Conservation (phyloP, 2,329 filamentous ascomycete species). For the Cytospora paraplurivora region DNA sequence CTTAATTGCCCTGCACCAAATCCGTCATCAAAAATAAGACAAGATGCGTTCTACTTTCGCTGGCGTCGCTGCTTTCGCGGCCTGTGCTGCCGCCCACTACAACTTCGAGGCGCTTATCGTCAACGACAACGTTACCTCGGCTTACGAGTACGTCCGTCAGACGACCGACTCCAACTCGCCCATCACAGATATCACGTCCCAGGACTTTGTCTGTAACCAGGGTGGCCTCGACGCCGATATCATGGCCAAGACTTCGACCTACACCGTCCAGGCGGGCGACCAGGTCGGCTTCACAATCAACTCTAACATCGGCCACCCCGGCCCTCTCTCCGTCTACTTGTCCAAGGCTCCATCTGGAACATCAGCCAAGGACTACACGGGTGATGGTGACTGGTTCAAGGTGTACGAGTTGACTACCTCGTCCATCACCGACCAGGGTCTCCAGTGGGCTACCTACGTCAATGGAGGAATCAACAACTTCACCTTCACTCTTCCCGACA, state of each 20-base stretch:
- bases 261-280: constrained; percentile 42
- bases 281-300: constrained; percentile 46
- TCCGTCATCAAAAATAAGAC: neutral
- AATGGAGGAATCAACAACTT: constrained; percentile 38
- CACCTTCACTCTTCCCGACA: constrained; percentile 38
- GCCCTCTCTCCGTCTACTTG: constrained; percentile 43
- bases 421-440: constrained; percentile 35
- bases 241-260: constrained; percentile 41
- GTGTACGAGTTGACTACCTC: constrained; percentile 39
- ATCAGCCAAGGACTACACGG: constrained; percentile 37
- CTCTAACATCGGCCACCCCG: constrained; percentile 41
- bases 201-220: constrained; percentile 44
- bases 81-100: constrained; percentile 29
- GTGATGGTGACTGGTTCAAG: constrained; percentile 43
- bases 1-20: neutral
- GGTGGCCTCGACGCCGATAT: constrained; percentile 42
- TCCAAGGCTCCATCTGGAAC: constrained; percentile 41
- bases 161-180: constrained; percentile 41
- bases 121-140: constrained; percentile 30
- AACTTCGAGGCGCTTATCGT: constrained; percentile 31
- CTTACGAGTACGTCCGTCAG: constrained; percentile 32
- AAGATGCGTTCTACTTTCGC: constrained; percentile 29
- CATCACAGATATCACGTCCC: constrained; percentile 42
- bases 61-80: constrained; percentile 24
- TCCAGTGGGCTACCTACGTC: constrained; percentile 39